A percentile compares a stretch with the other conserved stretches of the same genome.
phyloP scores from a whole-genome alignment of 2,329 filamentous ascomycete genomes.

The Neofusicoccum parvum region DNA sequence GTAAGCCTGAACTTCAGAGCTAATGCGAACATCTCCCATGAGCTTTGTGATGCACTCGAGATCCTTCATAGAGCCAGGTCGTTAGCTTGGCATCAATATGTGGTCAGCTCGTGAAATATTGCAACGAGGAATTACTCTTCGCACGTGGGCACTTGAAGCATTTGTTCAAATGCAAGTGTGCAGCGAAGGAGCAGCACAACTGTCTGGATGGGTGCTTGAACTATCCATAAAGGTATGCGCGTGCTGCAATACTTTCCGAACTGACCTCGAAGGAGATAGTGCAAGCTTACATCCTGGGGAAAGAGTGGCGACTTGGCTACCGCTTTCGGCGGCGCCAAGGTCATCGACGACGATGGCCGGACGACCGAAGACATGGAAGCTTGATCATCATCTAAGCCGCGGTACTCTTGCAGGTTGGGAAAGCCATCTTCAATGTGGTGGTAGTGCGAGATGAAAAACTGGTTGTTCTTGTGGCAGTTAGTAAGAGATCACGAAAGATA shows the following conservation, averaged over 20 bases:
- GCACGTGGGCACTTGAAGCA: too few species aligned
- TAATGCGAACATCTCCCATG: conserved; percentile 62
- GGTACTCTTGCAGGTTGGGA: conserved; percentile 68
- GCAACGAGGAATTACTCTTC: too few species aligned
- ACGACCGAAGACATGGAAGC: conserved; percentile 43
- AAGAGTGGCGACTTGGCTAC: conserved; percentile 38
- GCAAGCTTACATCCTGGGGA: conserved; percentile 45
- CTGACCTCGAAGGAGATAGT: too few species aligned
- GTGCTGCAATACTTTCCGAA: too few species aligned
- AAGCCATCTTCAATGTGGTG: conserved; percentile 74
- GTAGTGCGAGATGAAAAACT: conserved; percentile 85
- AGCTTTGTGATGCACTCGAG: conserved; percentile 64
- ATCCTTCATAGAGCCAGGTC: conserved; percentile 35
- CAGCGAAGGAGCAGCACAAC: too few species aligned
- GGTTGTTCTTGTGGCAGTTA: conserved; percentile 67
- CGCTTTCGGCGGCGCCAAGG: conserved; percentile 24
- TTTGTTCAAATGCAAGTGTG: too few species aligned
- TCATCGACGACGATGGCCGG: conserved; percentile 29
- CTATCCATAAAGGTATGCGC: too few species aligned
- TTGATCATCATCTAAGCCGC: conserved; percentile 32
- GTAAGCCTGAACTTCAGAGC: conserved; percentile 79
- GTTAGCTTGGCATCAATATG: neutral
- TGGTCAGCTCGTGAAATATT: too few species aligned
- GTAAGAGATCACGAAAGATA: conserved; percentile 23
- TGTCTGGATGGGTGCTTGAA: too few species aligned